Evolutionary conservation across 768 basidiomycete species (phyloP), one percentile per base, ranked within the genome.

Genomic region (Hemileccinum impolitum): DNA sequence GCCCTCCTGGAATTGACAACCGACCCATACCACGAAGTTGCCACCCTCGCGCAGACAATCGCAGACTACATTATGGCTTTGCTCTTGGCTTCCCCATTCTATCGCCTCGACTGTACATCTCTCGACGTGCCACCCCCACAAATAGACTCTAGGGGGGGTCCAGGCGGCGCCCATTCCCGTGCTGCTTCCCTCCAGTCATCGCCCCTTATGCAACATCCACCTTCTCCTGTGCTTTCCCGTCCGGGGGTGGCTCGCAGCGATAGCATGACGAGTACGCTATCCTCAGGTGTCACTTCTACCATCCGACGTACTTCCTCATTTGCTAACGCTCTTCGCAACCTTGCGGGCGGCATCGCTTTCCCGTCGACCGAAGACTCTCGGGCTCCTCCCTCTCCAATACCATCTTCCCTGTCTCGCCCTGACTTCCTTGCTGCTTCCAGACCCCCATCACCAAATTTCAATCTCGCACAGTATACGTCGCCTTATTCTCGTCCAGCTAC

Each of bases 11-110:
- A 97, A 64, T 77, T 98, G 10, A 91, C 94, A 0, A 86, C 87
- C 10, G 96, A 98, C 60, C 90, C 95, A 0, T 92, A 95, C 60
- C 82, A 86, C 40, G 94, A 97, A 65, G 94, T 98, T 13, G 88
- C 93, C 0, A 83, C 88, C 8, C 82, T 90, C 61, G 94, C 94
- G 1, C 88, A 89, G 60, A 94, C 90, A 0, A 83, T 95, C 23
- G 79, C 92, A 26, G 96, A 99, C 68, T 96, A 95, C 63, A 79
- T 96, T 57, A 84, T 90, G 71, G 93, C 92, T 2, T 78, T 94
- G 4, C 79, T 97, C 12, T 72, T 95, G 11, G 92, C 94, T 60
- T 93, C 90, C 2, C 90, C 92, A 0, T 95, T 95, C 64, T 81
- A 82, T 7, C 73, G 82, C 19, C 77, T 94, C 3, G 81, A 87